A percentile compares a stretch with the other conserved stretches of the same genome.
phyloP scores from a whole-genome alignment of 345 rosid species.

The Schrenkiella parvula region DNA sequence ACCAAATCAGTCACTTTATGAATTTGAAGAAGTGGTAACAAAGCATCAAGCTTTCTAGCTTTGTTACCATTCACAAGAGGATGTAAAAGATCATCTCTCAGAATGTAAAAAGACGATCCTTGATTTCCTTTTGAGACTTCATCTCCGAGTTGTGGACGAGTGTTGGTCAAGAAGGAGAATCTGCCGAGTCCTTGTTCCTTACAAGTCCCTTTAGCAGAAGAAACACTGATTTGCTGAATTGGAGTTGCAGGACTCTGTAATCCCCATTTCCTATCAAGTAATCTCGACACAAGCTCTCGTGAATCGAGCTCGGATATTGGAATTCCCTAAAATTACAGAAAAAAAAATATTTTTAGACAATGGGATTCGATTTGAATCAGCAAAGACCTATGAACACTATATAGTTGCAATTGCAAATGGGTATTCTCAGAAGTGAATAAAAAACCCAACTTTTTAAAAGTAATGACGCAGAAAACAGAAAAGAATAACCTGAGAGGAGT shows the following conservation, averaged over 20 bases:
- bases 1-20: slow-evolving; percentile 78
- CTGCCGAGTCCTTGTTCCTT: slow-evolving; percentile 23
- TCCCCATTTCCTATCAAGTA: slow-evolving; percentile 74
- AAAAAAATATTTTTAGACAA: neutral
- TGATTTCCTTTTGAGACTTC: slow-evolving; percentile 17
- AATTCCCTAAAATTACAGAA: slow-evolving; percentile 28
- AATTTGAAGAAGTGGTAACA: slow-evolving; percentile 65
- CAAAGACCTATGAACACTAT: neutral
- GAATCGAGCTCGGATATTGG: slow-evolving; percentile 30
- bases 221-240: slow-evolving; percentile 49
- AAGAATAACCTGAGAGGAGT: slow-evolving; percentile 25
- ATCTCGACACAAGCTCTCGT: slow-evolving; percentile 36
- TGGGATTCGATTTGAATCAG: neutral
- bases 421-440: neutral
- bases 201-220: slow-evolving; percentile 25
- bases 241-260: slow-evolving; percentile 52
- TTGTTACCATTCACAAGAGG: slow-evolving; percentile 89
- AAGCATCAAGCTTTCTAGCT: slow-evolving; percentile 82
- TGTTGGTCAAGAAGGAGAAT: slow-evolving; percentile 37
- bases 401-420: slow-evolving; percentile 11
- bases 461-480: neutral
- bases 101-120: slow-evolving; percentile 53
- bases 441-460: neutral
- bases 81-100: slow-evolving; percentile 89
- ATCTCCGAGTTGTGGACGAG: slow-evolving; percentile 44